Conservation (phyloP, 164 flowering plant species). For the Berberis vulgaris region DNA sequence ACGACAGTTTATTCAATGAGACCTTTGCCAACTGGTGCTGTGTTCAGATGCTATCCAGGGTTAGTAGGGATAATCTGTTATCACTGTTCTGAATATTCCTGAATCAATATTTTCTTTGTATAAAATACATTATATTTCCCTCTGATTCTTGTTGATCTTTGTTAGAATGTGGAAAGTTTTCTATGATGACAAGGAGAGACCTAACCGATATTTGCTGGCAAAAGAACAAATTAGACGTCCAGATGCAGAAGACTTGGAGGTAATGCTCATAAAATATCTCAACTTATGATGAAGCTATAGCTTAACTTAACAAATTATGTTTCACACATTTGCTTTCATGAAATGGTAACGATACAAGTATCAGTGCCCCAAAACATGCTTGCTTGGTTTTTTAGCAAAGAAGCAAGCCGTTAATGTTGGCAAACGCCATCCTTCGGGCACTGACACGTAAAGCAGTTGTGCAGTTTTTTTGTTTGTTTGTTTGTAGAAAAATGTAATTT, state of each 20-base stretch:
- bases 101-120: neutral
- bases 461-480: no score
- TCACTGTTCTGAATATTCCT: neutral
- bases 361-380: no score
- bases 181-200: slow-evolving; percentile 89
- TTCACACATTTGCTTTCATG: neutral
- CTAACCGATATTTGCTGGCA: slow-evolving; percentile 71
- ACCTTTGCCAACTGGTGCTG: slow-evolving; percentile 85
- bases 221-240: slow-evolving; percentile 80
- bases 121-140: neutral
- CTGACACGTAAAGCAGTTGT: no score
- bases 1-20: slow-evolving; percentile 85
- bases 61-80: slow-evolving; percentile 18
- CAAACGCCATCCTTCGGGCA: no score
- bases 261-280: slow-evolving; percentile 10
- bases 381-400: no score
- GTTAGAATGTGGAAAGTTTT: slow-evolving; percentile 85
- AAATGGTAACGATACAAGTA: neutral
- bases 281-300: neutral
- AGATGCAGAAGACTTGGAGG: slow-evolving; percentile 87
- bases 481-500: no score
- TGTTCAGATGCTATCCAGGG: slow-evolving; percentile 95
- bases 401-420: no score
- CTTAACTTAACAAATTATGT: neutral
- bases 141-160: slow-evolving; percentile 9